Evolutionary conservation across 805 yeast genomes (phyloP), one percentile per base, ranked within the genome.

Genomic region (Myxozyma neglecta): DNA sequence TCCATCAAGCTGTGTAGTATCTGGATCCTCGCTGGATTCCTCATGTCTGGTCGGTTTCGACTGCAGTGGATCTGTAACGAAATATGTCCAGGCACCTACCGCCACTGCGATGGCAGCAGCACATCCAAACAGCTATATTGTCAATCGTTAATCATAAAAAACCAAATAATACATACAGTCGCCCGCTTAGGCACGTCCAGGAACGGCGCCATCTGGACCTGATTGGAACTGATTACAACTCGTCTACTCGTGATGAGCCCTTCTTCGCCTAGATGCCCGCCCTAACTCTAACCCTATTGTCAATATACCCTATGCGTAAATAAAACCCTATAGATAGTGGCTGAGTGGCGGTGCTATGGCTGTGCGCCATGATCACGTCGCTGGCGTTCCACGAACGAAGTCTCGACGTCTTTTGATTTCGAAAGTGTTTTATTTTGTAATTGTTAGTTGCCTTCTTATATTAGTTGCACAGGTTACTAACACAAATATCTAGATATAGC

Each of bases 41-140:
- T 24, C 29, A 3, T 24, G 29, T 24, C 29, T 24, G 29, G 29
- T 39, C n/a, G 42, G n/a, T 39, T 11, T n/a, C 42, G 44, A 37
- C 35, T 18, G 52, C 29, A 13, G 14, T 32, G 51, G 51, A 24
- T 49, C 44, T 9, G 55, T 51, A 5, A 24, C 24, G 37, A 40
- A 16, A 18, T 24, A 51, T 3, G 55, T 29, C 39, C 42, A 51
- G 20, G 32, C 55, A 11, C 55, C 55, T 39, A 14, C 39, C 14
- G 44, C 55, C 20, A 51, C 46, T 7, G 55, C 55, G 37, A 40
- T 16, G 18, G 46, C 55, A n/a, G 55, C 55, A 10, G 55, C 46
- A 24, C 55, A 51, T 18, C 46, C 35, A n/a, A 51, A 51, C 16
- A 51, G 20, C 55, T 51, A 14, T 4, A 37, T 3, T 2, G 7